Evolutionary conservation across 1,284 basidiomycete genomes (phyloP).

Genomic region (Melampsora americana): DNA sequence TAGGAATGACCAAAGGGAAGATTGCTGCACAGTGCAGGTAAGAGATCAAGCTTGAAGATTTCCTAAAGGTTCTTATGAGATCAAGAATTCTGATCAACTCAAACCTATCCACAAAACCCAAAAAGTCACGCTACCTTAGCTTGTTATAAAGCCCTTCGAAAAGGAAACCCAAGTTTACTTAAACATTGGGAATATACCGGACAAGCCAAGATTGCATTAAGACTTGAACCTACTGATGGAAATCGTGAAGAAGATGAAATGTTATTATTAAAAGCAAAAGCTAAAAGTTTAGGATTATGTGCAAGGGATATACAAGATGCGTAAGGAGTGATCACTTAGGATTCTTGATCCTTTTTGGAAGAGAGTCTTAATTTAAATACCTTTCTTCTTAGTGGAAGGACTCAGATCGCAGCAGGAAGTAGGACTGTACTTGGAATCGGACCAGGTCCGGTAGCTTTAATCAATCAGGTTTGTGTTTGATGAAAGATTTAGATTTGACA

Average conservation of each 20-base stretch:
- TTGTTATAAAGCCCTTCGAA: slow-evolving; percentile 34
- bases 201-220: slow-evolving; percentile 42
- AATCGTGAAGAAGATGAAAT: slow-evolving; percentile 42
- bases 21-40: slow-evolving; percentile 44
- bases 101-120: not conserved
- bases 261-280: slow-evolving; percentile 34
- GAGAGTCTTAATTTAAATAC: not conserved
- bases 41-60: not conserved
- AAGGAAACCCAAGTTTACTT: slow-evolving; percentile 25
- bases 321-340: no score
- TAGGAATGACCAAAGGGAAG: slow-evolving; percentile 44
- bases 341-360: not conserved
- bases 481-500: not conserved
- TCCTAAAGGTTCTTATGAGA: not conserved
- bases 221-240: slow-evolving; percentile 27
- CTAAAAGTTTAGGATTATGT: slow-evolving; percentile 39
- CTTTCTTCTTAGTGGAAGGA: slow-evolving; percentile 37
- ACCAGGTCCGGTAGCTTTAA: slow-evolving; percentile 36
- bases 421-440: slow-evolving; percentile 43
- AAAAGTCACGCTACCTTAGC: slow-evolving; percentile 41
- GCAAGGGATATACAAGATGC: slow-evolving; percentile 43
- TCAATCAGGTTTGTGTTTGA: slow-evolving; percentile 36
- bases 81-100: not conserved
- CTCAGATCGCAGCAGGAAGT: slow-evolving; percentile 44
- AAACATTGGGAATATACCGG: slow-evolving; percentile 37